phyloP scores from a whole-genome alignment of 345 rosid genomes.

The Microthlaspi erraticum region DNA sequence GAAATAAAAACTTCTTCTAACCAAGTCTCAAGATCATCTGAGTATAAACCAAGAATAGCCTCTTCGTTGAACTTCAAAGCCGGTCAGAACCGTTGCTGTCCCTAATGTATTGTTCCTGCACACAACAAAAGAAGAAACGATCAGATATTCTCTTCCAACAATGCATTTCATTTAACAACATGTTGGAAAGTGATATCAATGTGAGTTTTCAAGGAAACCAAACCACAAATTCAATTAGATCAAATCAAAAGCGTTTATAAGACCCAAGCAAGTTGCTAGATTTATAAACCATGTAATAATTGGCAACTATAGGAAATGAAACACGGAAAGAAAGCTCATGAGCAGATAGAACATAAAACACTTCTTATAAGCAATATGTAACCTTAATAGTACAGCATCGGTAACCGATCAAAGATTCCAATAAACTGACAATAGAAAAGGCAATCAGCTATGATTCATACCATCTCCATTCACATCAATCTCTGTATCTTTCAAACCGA shows the following conservation, averaged over 20 bases:
- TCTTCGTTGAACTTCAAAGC: constrained; percentile 59
- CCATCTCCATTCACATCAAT: constrained; percentile 97
- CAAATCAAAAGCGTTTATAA: background rate
- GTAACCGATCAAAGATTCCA: constrained; percentile 3
- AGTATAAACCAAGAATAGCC: constrained; percentile 60
- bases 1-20: too few species aligned
- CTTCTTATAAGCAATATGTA: constrained; percentile 5
- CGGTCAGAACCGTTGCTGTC: constrained; percentile 89
- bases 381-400: background rate
- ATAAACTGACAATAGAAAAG: too few species aligned
- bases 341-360: constrained; percentile 11
- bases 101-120: constrained; percentile 72
- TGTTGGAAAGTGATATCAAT: too few species aligned
- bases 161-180: background rate
- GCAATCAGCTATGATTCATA: constrained; percentile 23
- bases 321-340: constrained; percentile 32
- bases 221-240: background rate
- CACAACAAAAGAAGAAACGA: constrained; percentile 14
- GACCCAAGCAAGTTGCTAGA: too few species aligned
- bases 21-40: too few species aligned
- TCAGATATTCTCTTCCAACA: background rate
- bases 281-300: background rate
- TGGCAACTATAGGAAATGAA: background rate
- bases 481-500: constrained; percentile 73
- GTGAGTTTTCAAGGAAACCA: background rate